phyloP scores from a whole-genome alignment of 2,329 filamentous ascomycete genomes.

The Cladosporium sp. region DNA sequence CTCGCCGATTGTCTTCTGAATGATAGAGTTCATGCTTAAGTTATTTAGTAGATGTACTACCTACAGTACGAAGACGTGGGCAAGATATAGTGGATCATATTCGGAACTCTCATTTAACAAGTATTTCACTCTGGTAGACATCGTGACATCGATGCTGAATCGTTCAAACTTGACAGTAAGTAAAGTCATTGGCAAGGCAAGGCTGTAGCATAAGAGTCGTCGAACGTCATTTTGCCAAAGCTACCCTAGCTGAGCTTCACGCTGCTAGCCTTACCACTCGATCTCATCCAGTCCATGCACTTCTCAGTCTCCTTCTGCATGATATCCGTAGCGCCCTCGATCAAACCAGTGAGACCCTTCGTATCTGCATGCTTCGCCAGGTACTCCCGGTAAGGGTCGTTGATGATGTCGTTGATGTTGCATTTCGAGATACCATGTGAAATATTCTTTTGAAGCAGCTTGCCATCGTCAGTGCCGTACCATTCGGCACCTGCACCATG shows the following conservation, averaged over 20 bases:
- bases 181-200: neutral
- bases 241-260: slow-evolving; percentile 6
- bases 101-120: neutral
- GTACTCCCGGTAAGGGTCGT: slow-evolving; percentile 40
- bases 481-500: slow-evolving; percentile 59
- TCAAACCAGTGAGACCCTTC: slow-evolving; percentile 31
- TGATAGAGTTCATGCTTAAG: neutral
- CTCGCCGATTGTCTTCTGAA: neutral
- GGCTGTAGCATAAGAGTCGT: neutral
- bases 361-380: slow-evolving; percentile 26
- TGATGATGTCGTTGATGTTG: slow-evolving; percentile 58
- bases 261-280: slow-evolving; percentile 17
- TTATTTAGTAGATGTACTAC: neutral
- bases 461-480: slow-evolving; percentile 36
- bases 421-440: slow-evolving; percentile 55
- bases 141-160: neutral
- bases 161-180: neutral
- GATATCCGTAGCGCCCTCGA: slow-evolving; percentile 33
- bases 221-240: neutral
- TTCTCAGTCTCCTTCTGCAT: slow-evolving; percentile 31
- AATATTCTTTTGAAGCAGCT: slow-evolving; percentile 54
- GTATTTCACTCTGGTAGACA: neutral
- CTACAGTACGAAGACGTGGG: neutral
- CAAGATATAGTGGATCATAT: neutral
- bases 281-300: slow-evolving; percentile 24